Evolutionary conservation across 2,329 filamentous ascomycete species (phyloP), one percentile per base, ranked within the genome.

Genomic region (Pleurostoma richardsiae): DNA sequence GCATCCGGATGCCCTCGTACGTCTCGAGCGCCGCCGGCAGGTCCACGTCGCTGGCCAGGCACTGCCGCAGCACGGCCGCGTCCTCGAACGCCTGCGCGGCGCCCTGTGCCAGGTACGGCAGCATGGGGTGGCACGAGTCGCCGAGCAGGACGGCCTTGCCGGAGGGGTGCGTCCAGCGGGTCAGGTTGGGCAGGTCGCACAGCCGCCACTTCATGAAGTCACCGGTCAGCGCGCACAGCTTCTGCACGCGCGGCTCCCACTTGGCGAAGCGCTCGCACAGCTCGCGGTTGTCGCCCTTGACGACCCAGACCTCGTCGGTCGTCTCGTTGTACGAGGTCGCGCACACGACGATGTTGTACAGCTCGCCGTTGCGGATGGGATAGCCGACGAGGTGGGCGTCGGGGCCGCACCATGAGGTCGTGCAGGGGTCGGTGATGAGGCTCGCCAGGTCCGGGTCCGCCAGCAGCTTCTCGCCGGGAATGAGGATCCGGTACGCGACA

Each of bases 71-170:
- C 5, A 51, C 49, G n/a, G 64, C 70, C 2, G 65, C 71, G 46
- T 75, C 71, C 51, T 76, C 71, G 4, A 68, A 64, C 1, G 69
- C 64, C 53, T 70, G 68, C 3, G 69, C 69, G 1, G 71, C 71
- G 4, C 73, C 72, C 49, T 73, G 70, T 0, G 72, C 72, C 28
- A 75, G 60, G 49, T 76, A 75, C 0, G 73, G 73, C 4, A 76
- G 63, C 58, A 73, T 74, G 0, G 71, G 70, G 53, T 76, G 71
- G 47, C 65, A 69, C 10, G 64, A 57, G 46, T 75, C 72, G 3
- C 71, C 72, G 3, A 73, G 57, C 30, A 75, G 57, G 26, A 61
- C 61, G 10, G 63, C 67, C 30, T 63, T 67, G n/a, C 68, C 68
- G 2, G 53, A 56, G 0, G 62, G 58, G 50, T 70, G 65, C 0